These are phyloP conservation scores for Boletus vinaceobasis DNA, from an alignment of 768 basidiomycete genomes.

Conservation along the genomic window DNA sequence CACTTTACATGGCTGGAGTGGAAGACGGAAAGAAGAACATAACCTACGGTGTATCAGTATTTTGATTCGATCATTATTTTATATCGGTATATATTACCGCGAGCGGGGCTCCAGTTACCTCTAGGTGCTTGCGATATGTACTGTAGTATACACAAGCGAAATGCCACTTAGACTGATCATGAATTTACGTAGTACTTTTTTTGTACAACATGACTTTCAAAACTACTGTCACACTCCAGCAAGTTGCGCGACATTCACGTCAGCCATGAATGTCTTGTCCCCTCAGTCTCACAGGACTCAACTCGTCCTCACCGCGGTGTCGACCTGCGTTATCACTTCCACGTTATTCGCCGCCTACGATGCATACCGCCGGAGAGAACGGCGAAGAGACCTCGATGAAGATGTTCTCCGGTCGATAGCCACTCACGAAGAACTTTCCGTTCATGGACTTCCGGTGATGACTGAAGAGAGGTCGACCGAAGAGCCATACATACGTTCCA, in stretches of 20 bases:
- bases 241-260: not conserved
- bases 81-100: conserved; percentile 28
- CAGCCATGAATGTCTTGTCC: conserved; percentile 22
- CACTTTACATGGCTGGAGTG: not conserved
- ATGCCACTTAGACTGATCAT: not conserved
- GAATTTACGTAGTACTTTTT: not conserved
- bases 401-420: conserved; percentile 54
- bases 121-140: conserved; percentile 4
- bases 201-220: not conserved
- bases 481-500: conserved; percentile 18
- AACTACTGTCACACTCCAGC: not conserved
- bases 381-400: conserved; percentile 53
- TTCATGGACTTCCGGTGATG: not conserved
- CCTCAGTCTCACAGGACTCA: conserved; percentile 57
- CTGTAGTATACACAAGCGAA: not conserved
- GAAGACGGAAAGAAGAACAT: conserved; percentile 3
- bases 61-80: conserved; percentile 15
- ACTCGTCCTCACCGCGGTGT: conserved; percentile 61
- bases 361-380: conserved; percentile 42
- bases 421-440: conserved; percentile 9
- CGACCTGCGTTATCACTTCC: conserved; percentile 61
- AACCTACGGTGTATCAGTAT: conserved; percentile 20
- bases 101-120: conserved; percentile 10
- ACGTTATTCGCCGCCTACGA: conserved; percentile 58
- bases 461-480: conserved; percentile 5